These are phyloP conservation scores for Xerocomus amazonicus DNA, from an alignment of 1,284 basidiomycete genomes.

Conservation along the genomic window DNA sequence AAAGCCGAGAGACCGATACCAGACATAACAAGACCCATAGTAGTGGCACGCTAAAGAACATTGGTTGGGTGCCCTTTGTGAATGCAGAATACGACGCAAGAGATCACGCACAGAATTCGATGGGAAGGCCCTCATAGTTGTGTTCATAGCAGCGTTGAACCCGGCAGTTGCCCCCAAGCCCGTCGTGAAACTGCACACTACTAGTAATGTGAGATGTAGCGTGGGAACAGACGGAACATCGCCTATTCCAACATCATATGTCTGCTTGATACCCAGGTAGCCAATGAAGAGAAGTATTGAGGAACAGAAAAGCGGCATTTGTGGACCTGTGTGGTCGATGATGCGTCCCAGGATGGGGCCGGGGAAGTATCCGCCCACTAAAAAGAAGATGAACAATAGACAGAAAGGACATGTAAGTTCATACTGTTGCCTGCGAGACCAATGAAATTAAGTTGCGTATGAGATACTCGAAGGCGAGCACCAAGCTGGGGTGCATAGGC, in stretches of 20 bases:
- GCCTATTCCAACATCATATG: slow-evolving; percentile 52
- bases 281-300: slow-evolving; percentile 56
- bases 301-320: slow-evolving; percentile 45
- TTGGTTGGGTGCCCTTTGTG: neutral
- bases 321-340: slow-evolving; percentile 62
- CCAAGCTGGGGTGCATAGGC: slow-evolving; percentile 82
- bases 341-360: slow-evolving; percentile 70
- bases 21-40: slow-evolving; percentile 71
- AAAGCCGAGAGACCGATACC: slow-evolving; percentile 86
- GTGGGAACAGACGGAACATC: slow-evolving; percentile 16
- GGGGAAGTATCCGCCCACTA: slow-evolving; percentile 58
- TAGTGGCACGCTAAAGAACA: slow-evolving; percentile 54
- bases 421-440: slow-evolving; percentile 65
- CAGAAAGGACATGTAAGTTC: slow-evolving; percentile 9
- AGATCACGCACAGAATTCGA: slow-evolving; percentile 42
- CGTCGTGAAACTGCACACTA: slow-evolving; percentile 52
- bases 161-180: slow-evolving; percentile 64
- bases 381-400: neutral
- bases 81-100: neutral
- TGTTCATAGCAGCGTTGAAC: slow-evolving; percentile 52
- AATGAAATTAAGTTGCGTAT: slow-evolving; percentile 74
- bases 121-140: slow-evolving; percentile 65
- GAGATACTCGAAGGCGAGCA: slow-evolving; percentile 61
- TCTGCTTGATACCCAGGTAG: slow-evolving; percentile 62
- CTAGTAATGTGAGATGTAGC: slow-evolving; percentile 40